Base-by-base conservation (phyloP, 176 grass and related monocot species). In the Musa troglodytarum region DNA sequence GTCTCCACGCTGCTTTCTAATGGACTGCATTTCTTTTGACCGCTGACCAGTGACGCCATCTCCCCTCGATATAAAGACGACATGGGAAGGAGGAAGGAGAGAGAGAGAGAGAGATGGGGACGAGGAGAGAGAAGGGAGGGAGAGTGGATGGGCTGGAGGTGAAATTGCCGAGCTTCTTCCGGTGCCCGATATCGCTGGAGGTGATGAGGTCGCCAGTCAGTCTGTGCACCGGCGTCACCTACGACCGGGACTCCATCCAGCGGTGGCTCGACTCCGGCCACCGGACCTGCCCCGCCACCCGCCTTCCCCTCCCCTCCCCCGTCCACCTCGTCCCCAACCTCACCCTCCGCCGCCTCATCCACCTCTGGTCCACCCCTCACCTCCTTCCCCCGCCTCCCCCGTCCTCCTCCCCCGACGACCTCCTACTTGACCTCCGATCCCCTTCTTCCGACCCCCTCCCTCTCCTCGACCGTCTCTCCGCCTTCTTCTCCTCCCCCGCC, bases 121-220 rank as follows among this genome's bases (percentile, higher is more conserved):
- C 81, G 11, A 78, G 75, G 70, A 83, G 74, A 22, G 81, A 83
- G 28, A 84, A 77, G 77, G 53, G 74, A 23, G 79, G 57, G 19
- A 74, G 76, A 0, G 68, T 87, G 0, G 74, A 81, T 0, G 56
- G 57, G 49, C 81, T 99, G 9, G 82, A 89, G 84, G 86, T 94
- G 28, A 93, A 90, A 74, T 68, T 99, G 74, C 95, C 90, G 50
- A 88, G 79, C 80, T 90, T 84, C 82, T 99, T 99, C 86, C 84
- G 82, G 53, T 99, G 95, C 76, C 95, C 95, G 2, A 99, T 99
- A 78, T 99, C 95, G 1, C 86, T 99, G 0, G 90, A 99, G 67
- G 90, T 99, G n/a, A 99, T 99, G 95, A 81, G 86, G 13, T 99
- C 95, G 25, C 95, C 95, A 50, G 95, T 99, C 1, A 94, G 90